Evolutionary conservation across 1,284 basidiomycete genomes (phyloP), one percentile per base, ranked within the genome.

Genomic region (Phellinidium pouzarii): DNA sequence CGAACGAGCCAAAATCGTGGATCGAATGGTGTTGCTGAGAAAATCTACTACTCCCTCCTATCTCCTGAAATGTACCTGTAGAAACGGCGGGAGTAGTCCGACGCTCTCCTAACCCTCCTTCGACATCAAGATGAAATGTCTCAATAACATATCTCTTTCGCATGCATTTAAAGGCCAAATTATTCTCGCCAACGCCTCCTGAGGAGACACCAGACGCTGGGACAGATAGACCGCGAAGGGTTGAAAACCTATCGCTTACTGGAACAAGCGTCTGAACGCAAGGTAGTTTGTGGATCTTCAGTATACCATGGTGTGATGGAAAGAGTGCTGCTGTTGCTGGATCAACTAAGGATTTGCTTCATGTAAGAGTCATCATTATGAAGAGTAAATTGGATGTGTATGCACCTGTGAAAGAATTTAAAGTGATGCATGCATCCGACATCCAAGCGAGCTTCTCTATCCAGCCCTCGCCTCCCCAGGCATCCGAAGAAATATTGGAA

Each of bases 91-190:
- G 74, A 2, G 74, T 80, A 9, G 90, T 94, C 56, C 89, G 74
- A 55, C 94, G 75, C 67, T 96, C 94, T 11, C 84, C 78, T 4
- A 92, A 84, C 4, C 94, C 94, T 8, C 94, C 94, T 65, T 96
- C 94, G 3, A 93, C 77, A 63, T 94, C 95, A 9, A 97, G 75
- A 70, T 96, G 92, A 54, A 97, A 72, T 20, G 93, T 97, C 71
- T 98, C 94, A 59, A 98, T 81, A 20, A 95, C 74, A 46, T 97
- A 74, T 36, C 90, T 71, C 65, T 91, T 93, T 57, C 94, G 76
- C 62, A 87, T 94, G 61, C 93, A 89, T 66, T 87, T 91, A 78
- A 98, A 99, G 4, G 90, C 93, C 14, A 99, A 76, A 62, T 98
- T 97, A 68, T 98, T 97, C 68, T 97, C 93, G 12, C 91, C 88